phyloP scores from a whole-genome alignment of 768 basidiomycete genomes.

The Aureoboletus auriporus region DNA sequence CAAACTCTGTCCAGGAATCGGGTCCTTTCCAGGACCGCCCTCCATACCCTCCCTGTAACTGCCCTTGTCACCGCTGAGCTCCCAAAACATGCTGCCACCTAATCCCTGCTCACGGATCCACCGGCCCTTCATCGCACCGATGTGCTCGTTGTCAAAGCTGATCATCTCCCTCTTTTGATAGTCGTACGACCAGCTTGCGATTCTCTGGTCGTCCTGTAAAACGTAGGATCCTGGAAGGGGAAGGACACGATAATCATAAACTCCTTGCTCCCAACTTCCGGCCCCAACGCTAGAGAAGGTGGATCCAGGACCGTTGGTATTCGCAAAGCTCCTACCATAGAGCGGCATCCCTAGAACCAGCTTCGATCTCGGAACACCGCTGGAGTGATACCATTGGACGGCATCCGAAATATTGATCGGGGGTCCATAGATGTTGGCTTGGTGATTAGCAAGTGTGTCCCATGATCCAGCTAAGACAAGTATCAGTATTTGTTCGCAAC shows the following conservation, averaged over 20 bases:
- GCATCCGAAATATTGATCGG: constrained; percentile 60
- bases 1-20: constrained; percentile 65
- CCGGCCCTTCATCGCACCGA: constrained; percentile 69
- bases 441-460: constrained; percentile 71
- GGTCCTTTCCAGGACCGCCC: constrained; percentile 67
- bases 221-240: constrained; percentile 71
- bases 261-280: constrained; percentile 87
- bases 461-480: constrained; percentile 64
- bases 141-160: constrained; percentile 71
- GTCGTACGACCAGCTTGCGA: constrained; percentile 87
- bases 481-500: constrained; percentile 9
- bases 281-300: constrained; percentile 79
- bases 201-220: constrained; percentile 56
- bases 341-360: constrained; percentile 89
- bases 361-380: constrained; percentile 75
- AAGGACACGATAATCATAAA: constrained; percentile 91
- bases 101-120: constrained; percentile 76
- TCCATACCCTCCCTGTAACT: constrained; percentile 68
- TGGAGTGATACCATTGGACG: constrained; percentile 63
- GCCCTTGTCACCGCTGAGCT: constrained; percentile 85
- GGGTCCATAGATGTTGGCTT: constrained; percentile 78
- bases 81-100: constrained; percentile 95
- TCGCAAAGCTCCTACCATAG: constrained; percentile 89
- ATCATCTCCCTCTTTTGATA: constrained; percentile 72
- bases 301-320: constrained; percentile 76